These are phyloP conservation scores for Spiraea crenata DNA, from an alignment of 331 rosid genomes.

Conservation along the genomic window DNA sequence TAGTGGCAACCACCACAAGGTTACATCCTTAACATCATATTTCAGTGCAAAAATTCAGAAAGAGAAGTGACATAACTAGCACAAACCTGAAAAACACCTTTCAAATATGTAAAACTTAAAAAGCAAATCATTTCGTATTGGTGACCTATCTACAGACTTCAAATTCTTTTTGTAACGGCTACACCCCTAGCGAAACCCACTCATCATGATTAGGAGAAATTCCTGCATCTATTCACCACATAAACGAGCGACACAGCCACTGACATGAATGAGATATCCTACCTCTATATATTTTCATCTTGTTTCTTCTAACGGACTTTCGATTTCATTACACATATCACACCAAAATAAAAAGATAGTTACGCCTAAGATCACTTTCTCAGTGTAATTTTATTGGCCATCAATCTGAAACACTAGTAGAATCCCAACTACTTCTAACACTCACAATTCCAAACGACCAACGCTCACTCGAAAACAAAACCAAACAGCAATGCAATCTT, in stretches of 20 bases:
- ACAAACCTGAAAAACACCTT: not conserved
- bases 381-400: not conserved
- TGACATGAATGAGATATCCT: not conserved
- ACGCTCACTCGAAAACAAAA: not conserved
- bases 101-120: not conserved
- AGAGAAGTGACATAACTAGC: not conserved
- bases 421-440: too few species aligned
- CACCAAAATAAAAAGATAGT: not conserved
- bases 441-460: not conserved
- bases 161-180: not conserved
- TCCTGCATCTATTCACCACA: not conserved
- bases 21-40: not conserved
- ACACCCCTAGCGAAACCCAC: not conserved
- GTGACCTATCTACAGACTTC: not conserved
- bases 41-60: not conserved
- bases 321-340: too few species aligned
- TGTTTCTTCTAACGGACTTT: not conserved
- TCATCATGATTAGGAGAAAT: not conserved
- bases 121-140: not conserved
- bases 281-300: not conserved
- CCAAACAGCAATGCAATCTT: slow-evolving; percentile 30
- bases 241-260: not conserved
- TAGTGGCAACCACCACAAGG: not conserved
- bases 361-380: not conserved
- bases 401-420: too few species aligned